These are phyloP conservation scores for Mycothermus thermophilus DNA, from an alignment of 495 filamentous ascomycete species.

Conservation along the genomic window DNA sequence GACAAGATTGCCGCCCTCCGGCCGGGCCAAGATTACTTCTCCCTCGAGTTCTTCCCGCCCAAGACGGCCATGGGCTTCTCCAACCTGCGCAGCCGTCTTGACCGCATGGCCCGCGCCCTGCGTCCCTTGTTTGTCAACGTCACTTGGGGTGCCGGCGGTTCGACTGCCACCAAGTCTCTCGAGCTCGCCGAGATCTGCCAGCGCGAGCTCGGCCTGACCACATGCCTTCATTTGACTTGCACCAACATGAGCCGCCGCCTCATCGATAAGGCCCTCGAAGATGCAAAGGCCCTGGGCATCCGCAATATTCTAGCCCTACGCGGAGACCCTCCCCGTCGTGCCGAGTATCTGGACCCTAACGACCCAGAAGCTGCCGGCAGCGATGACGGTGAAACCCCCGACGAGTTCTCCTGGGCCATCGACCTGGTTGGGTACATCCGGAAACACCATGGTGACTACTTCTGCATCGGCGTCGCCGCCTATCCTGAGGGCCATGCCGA, in stretches of 20 bases:
- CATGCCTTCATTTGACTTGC: constrained; percentile 90
- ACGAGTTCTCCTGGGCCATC: constrained; percentile 77
- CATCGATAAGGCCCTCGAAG: constrained; percentile 78
- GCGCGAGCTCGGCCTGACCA: constrained; percentile 77
- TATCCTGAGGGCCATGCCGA: constrained; percentile 97
- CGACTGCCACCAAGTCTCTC: constrained; percentile 75
- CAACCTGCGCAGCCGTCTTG: constrained; percentile 82
- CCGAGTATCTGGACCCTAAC: constrained; percentile 59
- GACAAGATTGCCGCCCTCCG: constrained; percentile 91
- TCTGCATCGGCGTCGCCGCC: constrained; percentile 87
- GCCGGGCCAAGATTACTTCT: constrained; percentile 72
- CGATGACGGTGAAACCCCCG: too few species aligned
- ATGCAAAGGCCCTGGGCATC: constrained; percentile 85
- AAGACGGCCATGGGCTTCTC: constrained; percentile 90
- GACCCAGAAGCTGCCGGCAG: constrained; percentile 33
- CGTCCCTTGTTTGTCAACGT: constrained; percentile 92
- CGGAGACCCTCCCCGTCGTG: constrained; percentile 81
- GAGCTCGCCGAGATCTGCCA: constrained; percentile 95
- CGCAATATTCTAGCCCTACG: constrained; percentile 87
- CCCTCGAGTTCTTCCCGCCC: constrained; percentile 97
- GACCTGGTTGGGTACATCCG: constrained; percentile 86
- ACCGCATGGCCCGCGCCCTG: constrained; percentile 84
- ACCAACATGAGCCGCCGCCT: constrained; percentile 87
- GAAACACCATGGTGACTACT: constrained; percentile 78
- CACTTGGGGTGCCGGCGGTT: constrained; percentile 95